Evolutionary conservation across 2,329 filamentous ascomycete species (phyloP).

Genomic region (Aphanocladium album): DNA sequence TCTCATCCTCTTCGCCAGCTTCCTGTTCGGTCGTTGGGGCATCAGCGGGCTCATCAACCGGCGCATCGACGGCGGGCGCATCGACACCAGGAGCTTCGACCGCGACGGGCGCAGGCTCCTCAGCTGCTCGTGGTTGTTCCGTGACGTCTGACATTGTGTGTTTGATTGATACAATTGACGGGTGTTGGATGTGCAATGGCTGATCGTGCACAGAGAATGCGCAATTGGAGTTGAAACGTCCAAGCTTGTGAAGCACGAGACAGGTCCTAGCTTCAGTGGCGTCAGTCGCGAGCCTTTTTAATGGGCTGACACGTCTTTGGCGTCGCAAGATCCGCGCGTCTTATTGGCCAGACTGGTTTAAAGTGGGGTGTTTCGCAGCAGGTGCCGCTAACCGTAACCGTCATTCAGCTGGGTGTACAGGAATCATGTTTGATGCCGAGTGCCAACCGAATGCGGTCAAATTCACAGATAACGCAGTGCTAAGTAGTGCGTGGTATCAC

Average conservation of each 20-base stretch:
- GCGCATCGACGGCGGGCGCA: conserved; percentile 1
- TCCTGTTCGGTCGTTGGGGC: conserved; percentile 31
- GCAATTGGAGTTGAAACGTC: background rate
- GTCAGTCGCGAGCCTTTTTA: conserved; percentile 1
- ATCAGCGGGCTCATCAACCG: background rate
- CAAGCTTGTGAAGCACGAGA: background rate
- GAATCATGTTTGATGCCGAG: background rate
- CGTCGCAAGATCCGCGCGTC: background rate
- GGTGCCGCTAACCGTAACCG: conserved; percentile 1
- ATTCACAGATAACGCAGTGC: too few relatives aligned
- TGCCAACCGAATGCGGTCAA: too few relatives aligned
- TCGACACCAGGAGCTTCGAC: background rate
- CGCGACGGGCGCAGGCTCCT: conserved; percentile 14
- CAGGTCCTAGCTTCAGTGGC: background rate
- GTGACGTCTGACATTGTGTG: conserved; percentile 20
- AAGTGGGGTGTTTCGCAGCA: background rate
- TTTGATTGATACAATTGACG: background rate
- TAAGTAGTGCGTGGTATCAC: too few relatives aligned
- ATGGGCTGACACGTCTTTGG: conserved; percentile 2
- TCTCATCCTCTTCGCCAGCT: conserved; percentile 38
- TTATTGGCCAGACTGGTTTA: background rate
- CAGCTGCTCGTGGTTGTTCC: conserved; percentile 19
- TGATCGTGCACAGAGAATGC: background rate
- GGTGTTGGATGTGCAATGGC: background rate
- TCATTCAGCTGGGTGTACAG: too few relatives aligned